A percentile compares a stretch with the other conserved stretches of the same genome.
phyloP scores from a whole-genome alignment of 352 stramenopile genomes.

The Phytophthora brassicae region DNA sequence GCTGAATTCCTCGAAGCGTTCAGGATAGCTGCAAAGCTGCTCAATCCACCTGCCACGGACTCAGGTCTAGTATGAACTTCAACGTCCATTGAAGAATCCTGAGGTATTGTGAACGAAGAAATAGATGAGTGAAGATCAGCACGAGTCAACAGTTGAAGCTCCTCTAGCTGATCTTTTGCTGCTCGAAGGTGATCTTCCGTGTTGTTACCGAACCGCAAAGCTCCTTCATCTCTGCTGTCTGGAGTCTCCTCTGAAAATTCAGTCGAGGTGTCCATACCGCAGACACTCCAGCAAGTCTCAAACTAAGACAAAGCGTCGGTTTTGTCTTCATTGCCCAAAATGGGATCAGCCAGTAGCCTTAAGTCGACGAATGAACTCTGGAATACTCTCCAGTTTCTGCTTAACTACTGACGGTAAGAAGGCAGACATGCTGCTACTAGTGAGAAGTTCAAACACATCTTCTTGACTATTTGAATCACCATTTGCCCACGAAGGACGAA shows the following conservation, averaged over 20 bases:
- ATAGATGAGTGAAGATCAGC: conserved; percentile 28
- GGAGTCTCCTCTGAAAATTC: conserved; percentile 8
- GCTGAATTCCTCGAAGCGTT: conserved; percentile 22
- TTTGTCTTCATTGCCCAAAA: conserved; percentile 20
- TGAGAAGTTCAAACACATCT: conserved; percentile 48
- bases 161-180: conserved; percentile 38
- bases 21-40: conserved; percentile 25
- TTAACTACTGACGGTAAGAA: conserved; percentile 49
- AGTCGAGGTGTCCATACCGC: conserved; percentile 14
- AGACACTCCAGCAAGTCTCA: neutral
- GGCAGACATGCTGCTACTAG: conserved; percentile 29
- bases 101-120: neutral
- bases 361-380: conserved; percentile 52
- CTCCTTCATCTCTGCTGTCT: conserved; percentile 14
- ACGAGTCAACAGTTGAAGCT: conserved; percentile 49
- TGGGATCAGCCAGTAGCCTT: conserved; percentile 26
- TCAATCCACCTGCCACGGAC: conserved; percentile 14
- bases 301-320: conserved; percentile 10
- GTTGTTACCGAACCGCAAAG: conserved; percentile 7
- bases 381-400: conserved; percentile 50
- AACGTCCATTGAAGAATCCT: neutral
- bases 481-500: conserved; percentile 28
- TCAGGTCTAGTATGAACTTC: neutral
- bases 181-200: conserved; percentile 9
- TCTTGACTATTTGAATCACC: conserved; percentile 3